Evolutionary conservation across 805 yeast genomes (phyloP), one percentile per base, ranked within the genome.

Genomic region (Sungouiozyma intestinalis): DNA sequence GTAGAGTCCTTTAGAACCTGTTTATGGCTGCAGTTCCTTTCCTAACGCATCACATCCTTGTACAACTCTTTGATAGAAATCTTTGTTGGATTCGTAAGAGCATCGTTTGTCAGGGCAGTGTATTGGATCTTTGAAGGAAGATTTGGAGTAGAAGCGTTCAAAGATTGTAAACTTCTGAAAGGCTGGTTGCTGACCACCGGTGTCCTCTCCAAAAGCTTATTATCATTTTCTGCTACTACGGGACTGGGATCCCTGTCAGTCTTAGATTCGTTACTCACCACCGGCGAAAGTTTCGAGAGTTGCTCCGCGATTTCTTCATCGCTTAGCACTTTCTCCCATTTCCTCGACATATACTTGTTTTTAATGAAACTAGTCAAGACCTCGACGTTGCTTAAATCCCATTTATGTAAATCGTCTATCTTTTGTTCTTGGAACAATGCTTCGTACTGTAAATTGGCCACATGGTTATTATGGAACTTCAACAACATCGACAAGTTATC

Each of bases 331-430:
- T 24, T 24, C 29, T 7, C 11, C 98, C 98, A 90, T 53, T 87
- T 83, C 62, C 79, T 85, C 66, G 82, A 58, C 50, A 85, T 97
- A 60, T 90, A 92, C 62, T 90, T 90, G 9, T 95, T 87, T 52
- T 92, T 73, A 43, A 90, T 86, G 62, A 87, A 90, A 60, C 84
- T 86, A 50, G 82, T 94, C 52, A 90, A 76, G 62, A 85, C 85
- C 51, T 80, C 66, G 21, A 78, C 85, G 58, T 86, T 86, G 7
- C 76, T 68, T 58, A 87, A 81, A 14, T 65, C 68, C 2, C 94
- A 87, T 31, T 44, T 44, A 16, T 40, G 39, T 33, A 4, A 27
- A 4, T 21, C 20, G 14, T 39, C 32, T 6, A 24, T 24, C 11
- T 24, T 24, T 24, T 24, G 29, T 24, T 45, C 50, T 2, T 50